phyloP scores from a whole-genome alignment of 1,284 basidiomycete genomes.

The Albatrellus sp. region DNA sequence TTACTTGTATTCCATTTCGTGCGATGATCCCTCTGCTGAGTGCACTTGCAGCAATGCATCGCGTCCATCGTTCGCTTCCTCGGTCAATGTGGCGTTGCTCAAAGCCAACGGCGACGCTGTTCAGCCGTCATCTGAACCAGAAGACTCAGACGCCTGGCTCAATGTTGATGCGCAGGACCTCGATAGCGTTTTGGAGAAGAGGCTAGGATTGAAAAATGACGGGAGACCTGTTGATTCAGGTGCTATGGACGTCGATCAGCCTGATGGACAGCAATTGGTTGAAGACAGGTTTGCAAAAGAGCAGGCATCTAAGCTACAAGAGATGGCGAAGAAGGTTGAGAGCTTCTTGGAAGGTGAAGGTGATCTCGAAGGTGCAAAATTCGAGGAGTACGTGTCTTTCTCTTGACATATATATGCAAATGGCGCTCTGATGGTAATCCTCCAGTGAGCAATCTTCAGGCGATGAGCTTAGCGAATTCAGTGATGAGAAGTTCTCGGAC shows the following conservation, averaged over 20 bases:
- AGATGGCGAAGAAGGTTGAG: constrained; percentile 75
- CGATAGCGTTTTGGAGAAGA: constrained; percentile 46
- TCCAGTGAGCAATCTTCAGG: constrained; percentile 50
- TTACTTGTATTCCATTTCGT: constrained; percentile 8
- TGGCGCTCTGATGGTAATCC: not conserved
- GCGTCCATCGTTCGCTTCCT: constrained; percentile 61
- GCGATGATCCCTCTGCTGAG: not conserved
- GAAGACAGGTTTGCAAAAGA: constrained; percentile 42
- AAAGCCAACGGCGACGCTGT: constrained; percentile 17
- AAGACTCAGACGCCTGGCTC: constrained; percentile 69
- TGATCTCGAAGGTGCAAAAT: constrained; percentile 74
- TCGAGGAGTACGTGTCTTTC: constrained; percentile 63
- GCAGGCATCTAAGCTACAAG: constrained; percentile 59
- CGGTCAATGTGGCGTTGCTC: constrained; percentile 53
- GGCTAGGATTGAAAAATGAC: constrained; percentile 17
- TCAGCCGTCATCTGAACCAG: constrained; percentile 20
- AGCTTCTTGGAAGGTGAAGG: constrained; percentile 82
- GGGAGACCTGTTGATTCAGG: constrained; percentile 10
- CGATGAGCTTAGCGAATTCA: constrained; percentile 25
- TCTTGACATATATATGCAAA: not conserved
- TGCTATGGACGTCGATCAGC: constrained; percentile 35
- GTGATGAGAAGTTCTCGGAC: constrained; percentile 30
- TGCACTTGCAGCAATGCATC: constrained; percentile 34
- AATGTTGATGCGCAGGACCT: constrained; percentile 52
- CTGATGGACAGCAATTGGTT: constrained; percentile 17